Conservation (phyloP, 495 filamentous ascomycete genomes). For the Echria macrotheca region DNA sequence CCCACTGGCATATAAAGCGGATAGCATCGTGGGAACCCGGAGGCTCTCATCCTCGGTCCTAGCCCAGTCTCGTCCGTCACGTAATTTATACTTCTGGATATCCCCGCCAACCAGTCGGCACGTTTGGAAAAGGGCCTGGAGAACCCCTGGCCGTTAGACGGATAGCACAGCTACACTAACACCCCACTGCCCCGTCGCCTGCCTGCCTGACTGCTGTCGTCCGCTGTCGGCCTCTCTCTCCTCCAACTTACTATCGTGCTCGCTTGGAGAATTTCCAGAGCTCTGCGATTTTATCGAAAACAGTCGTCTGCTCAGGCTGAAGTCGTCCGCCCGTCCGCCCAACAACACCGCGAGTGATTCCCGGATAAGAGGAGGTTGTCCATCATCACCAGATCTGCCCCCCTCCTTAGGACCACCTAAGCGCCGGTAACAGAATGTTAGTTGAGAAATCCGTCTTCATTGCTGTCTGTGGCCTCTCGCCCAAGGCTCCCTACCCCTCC, state of each 20-base stretch:
- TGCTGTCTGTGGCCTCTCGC: neutral
- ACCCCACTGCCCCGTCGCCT: conserved; percentile 17
- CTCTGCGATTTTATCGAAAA: conserved; percentile 18
- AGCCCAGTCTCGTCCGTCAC: conserved; percentile 7
- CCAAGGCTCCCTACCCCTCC: neutral
- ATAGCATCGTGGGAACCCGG: conserved; percentile 15
- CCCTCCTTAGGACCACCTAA: conserved; percentile 12
- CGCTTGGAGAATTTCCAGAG: conserved; percentile 18
- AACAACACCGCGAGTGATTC: conserved; percentile 16
- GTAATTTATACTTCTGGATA: conserved; percentile 18
- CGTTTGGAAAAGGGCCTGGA: conserved; percentile 17
- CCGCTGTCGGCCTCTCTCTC: conserved; percentile 12
- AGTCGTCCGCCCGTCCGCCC: conserved; percentile 19
- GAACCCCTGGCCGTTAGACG: conserved; percentile 25
- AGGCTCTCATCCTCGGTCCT: conserved; percentile 11
- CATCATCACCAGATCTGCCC: conserved; percentile 10
- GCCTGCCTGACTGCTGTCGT: too few species aligned
- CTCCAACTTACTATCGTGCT: conserved; percentile 9
- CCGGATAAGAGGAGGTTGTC: conserved; percentile 17
- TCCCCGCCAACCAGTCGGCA: conserved; percentile 22
- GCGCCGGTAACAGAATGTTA: neutral
- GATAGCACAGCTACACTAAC: conserved; percentile 25
- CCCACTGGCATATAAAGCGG: conserved; percentile 25
- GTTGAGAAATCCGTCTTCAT: neutral
- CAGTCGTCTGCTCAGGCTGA: conserved; percentile 22